Conservation (phyloP, 768 basidiomycete species). For the Daedalea quercina region DNA sequence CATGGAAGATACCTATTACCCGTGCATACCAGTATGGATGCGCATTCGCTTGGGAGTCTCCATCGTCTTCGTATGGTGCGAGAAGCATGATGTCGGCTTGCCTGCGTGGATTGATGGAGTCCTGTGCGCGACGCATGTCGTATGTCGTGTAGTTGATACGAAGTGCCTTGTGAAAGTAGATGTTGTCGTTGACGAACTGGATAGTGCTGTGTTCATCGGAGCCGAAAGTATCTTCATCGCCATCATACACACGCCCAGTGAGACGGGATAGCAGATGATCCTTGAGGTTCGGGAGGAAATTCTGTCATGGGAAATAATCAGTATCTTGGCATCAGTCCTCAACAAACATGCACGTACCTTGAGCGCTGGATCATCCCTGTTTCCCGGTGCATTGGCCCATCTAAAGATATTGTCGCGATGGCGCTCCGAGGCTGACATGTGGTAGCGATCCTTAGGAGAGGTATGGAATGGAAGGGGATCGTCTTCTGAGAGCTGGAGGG, state of each 20-base stretch:
- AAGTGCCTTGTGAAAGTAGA: conserved; percentile 26
- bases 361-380: conserved; percentile 21
- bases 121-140: conserved; percentile 33
- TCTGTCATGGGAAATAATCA: conserved; percentile 8
- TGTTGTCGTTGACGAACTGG: conserved; percentile 15
- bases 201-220: conserved; percentile 10
- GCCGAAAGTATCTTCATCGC: conserved; percentile 22
- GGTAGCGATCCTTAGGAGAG: conserved; percentile 13
- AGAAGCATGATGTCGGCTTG: conserved; percentile 28
- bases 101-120: conserved; percentile 32
- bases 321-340: background rate
- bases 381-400: conserved; percentile 1
- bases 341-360: conserved; percentile 14
- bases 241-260: conserved; percentile 15
- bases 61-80: background rate
- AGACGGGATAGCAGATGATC: conserved; percentile 25
- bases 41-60: background rate
- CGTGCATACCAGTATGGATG: conserved; percentile 26
- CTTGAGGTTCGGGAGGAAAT: conserved; percentile 24
- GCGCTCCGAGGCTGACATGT: conserved; percentile 10
- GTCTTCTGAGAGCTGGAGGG: background rate
- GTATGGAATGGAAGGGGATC: conserved; percentile 8
- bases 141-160: conserved; percentile 37
- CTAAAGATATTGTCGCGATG: conserved; percentile 4
- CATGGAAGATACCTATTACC: conserved; percentile 24